Percentiles rank a stretch among this genome's conserved stretches.
Conservation (phyloP, 1,284 basidiomycete species). For the Cutaneotrichosporon dermatis region DNA sequence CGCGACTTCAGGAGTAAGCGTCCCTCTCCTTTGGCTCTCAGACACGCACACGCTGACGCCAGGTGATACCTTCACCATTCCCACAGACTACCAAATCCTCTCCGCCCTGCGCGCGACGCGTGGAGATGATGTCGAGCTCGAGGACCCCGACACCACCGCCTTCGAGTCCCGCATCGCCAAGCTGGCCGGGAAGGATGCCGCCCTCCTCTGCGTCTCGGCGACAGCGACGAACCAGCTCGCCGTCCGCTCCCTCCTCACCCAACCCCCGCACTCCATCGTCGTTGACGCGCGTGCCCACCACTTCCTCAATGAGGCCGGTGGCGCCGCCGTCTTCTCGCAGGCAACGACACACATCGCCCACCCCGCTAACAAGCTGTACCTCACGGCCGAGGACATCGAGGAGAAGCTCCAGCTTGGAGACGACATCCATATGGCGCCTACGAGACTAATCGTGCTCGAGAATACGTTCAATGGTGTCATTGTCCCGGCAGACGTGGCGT, state of each 20-base stretch:
- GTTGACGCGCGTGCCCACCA: slow-evolving; percentile 81
- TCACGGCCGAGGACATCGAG: slow-evolving; percentile 74
- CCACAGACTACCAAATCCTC: slow-evolving; percentile 52
- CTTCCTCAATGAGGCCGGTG: slow-evolving; percentile 60
- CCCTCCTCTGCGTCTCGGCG: slow-evolving; percentile 76
- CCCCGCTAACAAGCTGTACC: slow-evolving; percentile 53
- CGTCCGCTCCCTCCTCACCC: slow-evolving; percentile 77
- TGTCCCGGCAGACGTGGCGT: slow-evolving; percentile 82
- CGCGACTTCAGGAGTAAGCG: slow-evolving; percentile 50
- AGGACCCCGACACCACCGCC: slow-evolving; percentile 58
- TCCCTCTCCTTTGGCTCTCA: background rate
- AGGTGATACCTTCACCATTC: slow-evolving; percentile 53
- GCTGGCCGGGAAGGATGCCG: slow-evolving; percentile 71
- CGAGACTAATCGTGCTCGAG: slow-evolving; percentile 74
- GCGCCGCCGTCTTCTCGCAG: slow-evolving; percentile 82
- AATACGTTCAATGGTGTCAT: slow-evolving; percentile 92
- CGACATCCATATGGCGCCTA: slow-evolving; percentile 76
- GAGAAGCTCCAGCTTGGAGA: slow-evolving; percentile 63
- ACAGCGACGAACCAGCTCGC: slow-evolving; percentile 86
- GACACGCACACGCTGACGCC: background rate
- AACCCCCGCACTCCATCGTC: slow-evolving; percentile 79
- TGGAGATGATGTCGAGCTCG: slow-evolving; percentile 54
- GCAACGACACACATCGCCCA: slow-evolving; percentile 58
- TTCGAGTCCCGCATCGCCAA: slow-evolving; percentile 76
- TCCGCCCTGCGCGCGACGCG: slow-evolving; percentile 51